These are phyloP conservation scores for Uromyces viciae-fabae DNA, from an alignment of 1,284 basidiomycete species.

Conservation along the genomic window DNA sequence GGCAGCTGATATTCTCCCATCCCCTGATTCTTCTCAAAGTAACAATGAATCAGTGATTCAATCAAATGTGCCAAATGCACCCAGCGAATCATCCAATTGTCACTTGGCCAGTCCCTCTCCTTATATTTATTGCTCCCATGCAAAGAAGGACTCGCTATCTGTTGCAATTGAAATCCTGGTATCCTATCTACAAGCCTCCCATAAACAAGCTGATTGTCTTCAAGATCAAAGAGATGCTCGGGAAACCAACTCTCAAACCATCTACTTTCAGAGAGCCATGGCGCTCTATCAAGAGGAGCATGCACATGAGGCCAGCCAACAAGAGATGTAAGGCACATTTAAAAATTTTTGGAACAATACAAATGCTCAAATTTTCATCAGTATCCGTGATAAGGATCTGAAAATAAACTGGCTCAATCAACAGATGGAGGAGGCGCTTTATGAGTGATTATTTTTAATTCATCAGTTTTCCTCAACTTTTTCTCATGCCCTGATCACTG, in stretches of 20 bases:
- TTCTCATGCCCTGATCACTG: too few relatives aligned
- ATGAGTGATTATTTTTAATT: too few relatives aligned
- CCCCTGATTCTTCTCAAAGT: not conserved
- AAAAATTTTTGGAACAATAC: not conserved
- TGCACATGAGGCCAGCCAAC: not conserved
- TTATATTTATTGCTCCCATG: not conserved
- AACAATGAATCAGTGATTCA: not conserved
- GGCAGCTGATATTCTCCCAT: not conserved
- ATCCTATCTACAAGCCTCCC: not conserved
- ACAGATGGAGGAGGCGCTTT: not conserved
- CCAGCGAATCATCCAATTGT: too few relatives aligned
- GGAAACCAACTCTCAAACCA: not conserved
- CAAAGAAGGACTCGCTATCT: not conserved
- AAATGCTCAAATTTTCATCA: constrained; percentile 1
- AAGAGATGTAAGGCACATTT: not conserved
- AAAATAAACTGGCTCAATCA: not conserved
- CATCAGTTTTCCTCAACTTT: too few relatives aligned
- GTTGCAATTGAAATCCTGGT: not conserved
- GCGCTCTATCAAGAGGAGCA: too few relatives aligned
- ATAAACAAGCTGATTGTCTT: not conserved
- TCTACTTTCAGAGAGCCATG: too few relatives aligned
- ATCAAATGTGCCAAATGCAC: not conserved
- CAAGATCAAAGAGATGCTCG: not conserved
- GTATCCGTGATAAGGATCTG: not conserved
- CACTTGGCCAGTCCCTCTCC: not conserved